Base-by-base conservation (phyloP, 768 basidiomycete genomes). In the Lepiota venenata region DNA sequence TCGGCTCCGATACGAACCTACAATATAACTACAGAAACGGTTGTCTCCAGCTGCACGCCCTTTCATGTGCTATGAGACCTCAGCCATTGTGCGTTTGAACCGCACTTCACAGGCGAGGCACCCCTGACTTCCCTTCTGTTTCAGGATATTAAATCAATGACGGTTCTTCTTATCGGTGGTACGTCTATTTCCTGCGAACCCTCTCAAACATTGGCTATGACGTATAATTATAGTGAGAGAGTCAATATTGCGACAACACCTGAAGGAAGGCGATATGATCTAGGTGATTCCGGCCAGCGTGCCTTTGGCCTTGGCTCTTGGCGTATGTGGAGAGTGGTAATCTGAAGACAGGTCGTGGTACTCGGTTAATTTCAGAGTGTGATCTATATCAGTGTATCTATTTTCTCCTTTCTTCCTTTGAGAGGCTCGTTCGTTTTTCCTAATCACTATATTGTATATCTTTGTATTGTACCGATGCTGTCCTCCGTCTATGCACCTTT, bases 51-150 rank as follows among this genome's bases (percentile, higher is more conserved):
- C 74, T 32, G 69, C 74, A 22, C 74, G 87, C 4, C 72, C 81
- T 1, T 88, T 88, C 61, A 80, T 85, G 59, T 83, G 80, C 57
- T 81, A 88, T 60, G 81, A 85, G 61, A 88, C 86, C 0, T 85
- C 85, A 37, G 87, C 86, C 4, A 81, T 87, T 42, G 86, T 86
- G 61, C 48, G 84, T 77, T 4, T 15, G 25, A 50, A 47, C 44
- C 12, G 15, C 39, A 4, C 20, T n/a, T 38, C 16, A 2, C 32
- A n/a, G 38, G 4, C 32, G 6, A 47, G 2, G 2, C 55, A 5
- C 50, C 8, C 27, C 25, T 39, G 5, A 36, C 10, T n/a, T 39
- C 46, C 16, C 16, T 11, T 32, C 32, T 32, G 32, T 32, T 48
- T 35, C 39, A 78, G 76, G 73, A 78, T 55, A 72, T 75, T 18